Conservation (phyloP, 768 basidiomycete species). For the Lactarius pseudohatsudake region DNA sequence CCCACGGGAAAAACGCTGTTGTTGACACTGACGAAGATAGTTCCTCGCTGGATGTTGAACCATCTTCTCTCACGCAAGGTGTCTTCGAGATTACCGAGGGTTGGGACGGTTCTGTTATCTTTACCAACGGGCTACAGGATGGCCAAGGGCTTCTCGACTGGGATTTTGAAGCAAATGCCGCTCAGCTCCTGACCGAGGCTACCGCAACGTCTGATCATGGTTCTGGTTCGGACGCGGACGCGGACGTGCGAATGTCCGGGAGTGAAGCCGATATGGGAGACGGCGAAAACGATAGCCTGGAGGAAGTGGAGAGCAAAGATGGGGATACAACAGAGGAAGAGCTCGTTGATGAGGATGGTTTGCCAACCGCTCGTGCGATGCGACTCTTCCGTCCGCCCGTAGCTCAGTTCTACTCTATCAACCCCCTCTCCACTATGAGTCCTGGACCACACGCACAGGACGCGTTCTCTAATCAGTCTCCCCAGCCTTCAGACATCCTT, state of each 20-base stretch:
- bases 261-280: slow-evolving; percentile 42
- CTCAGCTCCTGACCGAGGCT: slow-evolving; percentile 47
- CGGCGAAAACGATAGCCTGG: slow-evolving; percentile 42
- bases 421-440: slow-evolving; percentile 74
- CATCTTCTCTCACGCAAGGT: slow-evolving; percentile 23
- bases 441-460: slow-evolving; percentile 45
- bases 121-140: slow-evolving; percentile 62
- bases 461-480: slow-evolving; percentile 39
- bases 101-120: slow-evolving; percentile 75
- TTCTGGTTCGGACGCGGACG: slow-evolving; percentile 46
- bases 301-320: slow-evolving; percentile 40
- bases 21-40: slow-evolving; percentile 40
- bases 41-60: slow-evolving; percentile 20
- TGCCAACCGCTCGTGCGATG: slow-evolving; percentile 77
- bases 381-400: slow-evolving; percentile 66
- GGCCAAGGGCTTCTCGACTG: slow-evolving; percentile 61
- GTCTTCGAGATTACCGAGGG: slow-evolving; percentile 65
- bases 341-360: slow-evolving; percentile 69
- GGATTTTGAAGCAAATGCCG: slow-evolving; percentile 67
- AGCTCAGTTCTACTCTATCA: slow-evolving; percentile 54
- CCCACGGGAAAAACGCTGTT: slow-evolving; percentile 33
- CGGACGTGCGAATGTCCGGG: slow-evolving; percentile 50
- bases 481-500: slow-evolving; percentile 68
- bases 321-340: slow-evolving; percentile 86
- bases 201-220: slow-evolving; percentile 46